phyloP scores from a whole-genome alignment of 441 rosid genomes.

The Erodium trifolium region DNA sequence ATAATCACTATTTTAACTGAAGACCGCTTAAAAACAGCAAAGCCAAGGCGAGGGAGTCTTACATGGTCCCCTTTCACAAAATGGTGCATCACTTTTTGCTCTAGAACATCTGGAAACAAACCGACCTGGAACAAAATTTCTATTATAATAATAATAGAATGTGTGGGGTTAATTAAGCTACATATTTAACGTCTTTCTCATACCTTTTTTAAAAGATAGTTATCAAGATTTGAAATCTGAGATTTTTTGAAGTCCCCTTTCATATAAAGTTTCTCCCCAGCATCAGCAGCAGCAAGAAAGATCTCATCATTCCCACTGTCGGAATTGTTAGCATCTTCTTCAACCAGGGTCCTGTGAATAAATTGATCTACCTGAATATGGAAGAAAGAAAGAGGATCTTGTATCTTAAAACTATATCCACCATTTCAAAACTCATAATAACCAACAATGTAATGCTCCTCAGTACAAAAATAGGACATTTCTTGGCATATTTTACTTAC shows the following conservation, averaged over 20 bases:
- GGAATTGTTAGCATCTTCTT: slow-evolving; percentile 49
- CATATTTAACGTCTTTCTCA: neutral
- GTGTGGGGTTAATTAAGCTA: neutral
- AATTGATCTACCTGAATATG: slow-evolving; percentile 66
- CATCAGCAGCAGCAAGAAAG: slow-evolving; percentile 56
- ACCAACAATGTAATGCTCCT: neutral
- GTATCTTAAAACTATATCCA: neutral
- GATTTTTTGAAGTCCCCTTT: slow-evolving; percentile 73
- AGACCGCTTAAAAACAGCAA: neutral
- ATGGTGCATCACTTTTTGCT: slow-evolving; percentile 55
- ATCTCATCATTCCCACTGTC: slow-evolving; percentile 32
- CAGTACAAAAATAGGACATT: too few species aligned
- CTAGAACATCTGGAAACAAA: slow-evolving; percentile 72
- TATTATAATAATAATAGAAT: slow-evolving; percentile 11
- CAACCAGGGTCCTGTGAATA: slow-evolving; percentile 67
- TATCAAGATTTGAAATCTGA: slow-evolving; percentile 41
- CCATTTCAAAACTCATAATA: neutral
- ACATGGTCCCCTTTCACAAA: slow-evolving; percentile 71
- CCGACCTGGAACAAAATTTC: slow-evolving; percentile 51
- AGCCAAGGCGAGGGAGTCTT: slow-evolving; percentile 23
- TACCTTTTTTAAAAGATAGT: slow-evolving; percentile 63
- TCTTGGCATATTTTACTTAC: slow-evolving; percentile 33
- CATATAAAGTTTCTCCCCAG: slow-evolving; percentile 53
- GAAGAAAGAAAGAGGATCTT: neutral
- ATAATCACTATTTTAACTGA: slow-evolving; percentile 5